Evolutionary conservation across 2,329 filamentous ascomycete species (phyloP).

Genomic region (Curvularia sp.): DNA sequence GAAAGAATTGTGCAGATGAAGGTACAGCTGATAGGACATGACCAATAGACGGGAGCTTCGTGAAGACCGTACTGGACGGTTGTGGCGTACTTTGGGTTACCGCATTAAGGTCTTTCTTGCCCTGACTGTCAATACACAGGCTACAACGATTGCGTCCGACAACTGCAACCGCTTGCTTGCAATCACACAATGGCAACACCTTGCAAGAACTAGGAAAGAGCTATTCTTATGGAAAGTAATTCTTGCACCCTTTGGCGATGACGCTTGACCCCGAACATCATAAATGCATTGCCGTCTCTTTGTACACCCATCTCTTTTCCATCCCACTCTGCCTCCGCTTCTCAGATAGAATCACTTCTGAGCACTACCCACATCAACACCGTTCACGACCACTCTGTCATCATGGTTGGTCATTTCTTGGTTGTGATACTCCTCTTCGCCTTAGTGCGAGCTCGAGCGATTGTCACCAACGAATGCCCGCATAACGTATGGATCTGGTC

Average conservation of each 20-base stretch:
- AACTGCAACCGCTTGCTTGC: neutral
- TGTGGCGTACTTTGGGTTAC: neutral
- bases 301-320: conserved; percentile 19
- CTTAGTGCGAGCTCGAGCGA: conserved; percentile 33
- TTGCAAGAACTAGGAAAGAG: neutral
- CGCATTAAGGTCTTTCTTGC: neutral
- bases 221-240: neutral
- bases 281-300: conserved; percentile 15
- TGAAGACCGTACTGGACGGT: neutral
- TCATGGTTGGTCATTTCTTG: conserved; percentile 29
- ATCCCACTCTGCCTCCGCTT: conserved; percentile 18
- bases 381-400: neutral
- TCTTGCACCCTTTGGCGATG: neutral
- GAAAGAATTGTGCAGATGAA: neutral
- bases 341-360: conserved; percentile 17
- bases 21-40: too few species aligned
- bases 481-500: conserved; percentile 35
- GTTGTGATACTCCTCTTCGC: conserved; percentile 28
- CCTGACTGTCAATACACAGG: neutral
- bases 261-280: conserved; percentile 2
- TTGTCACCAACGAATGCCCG: conserved; percentile 39
- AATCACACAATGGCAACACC: neutral
- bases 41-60: neutral
- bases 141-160: neutral
- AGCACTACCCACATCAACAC: conserved; percentile 6